These are phyloP conservation scores for Scleroderma bovista DNA, from an alignment of 768 basidiomycete genomes.

Conservation along the genomic window DNA sequence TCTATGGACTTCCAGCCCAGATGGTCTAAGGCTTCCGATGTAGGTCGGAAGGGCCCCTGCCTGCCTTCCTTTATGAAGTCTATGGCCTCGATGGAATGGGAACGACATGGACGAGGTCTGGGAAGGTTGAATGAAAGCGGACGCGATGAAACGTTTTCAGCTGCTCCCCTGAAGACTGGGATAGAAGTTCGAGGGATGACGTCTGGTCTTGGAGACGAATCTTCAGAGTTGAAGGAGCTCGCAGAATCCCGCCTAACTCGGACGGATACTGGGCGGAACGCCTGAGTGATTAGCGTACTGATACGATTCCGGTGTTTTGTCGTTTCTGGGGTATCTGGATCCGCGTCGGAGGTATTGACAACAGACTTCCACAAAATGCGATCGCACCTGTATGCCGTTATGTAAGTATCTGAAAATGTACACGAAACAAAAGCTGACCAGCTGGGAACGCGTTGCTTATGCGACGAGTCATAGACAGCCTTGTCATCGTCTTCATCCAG, in stretches of 20 bases:
- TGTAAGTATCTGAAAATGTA: neutral
- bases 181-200: conserved; percentile 12
- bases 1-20: conserved; percentile 13
- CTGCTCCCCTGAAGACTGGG: conserved; percentile 6
- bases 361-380: conserved; percentile 81
- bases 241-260: conserved; percentile 35
- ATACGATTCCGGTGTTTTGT: conserved; percentile 41
- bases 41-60: conserved; percentile 4
- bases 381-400: conserved; percentile 58
- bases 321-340: conserved; percentile 28
- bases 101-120: conserved; percentile 14
- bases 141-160: conserved; percentile 8
- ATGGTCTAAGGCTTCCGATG: conserved; percentile 8
- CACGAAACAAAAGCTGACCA: conserved; percentile 44
- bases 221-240: conserved; percentile 26
- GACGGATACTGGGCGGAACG: conserved; percentile 42
- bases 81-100: conserved; percentile 26
- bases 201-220: conserved; percentile 16
- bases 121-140: conserved; percentile 18
- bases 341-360: conserved; percentile 39
- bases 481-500: conserved; percentile 41
- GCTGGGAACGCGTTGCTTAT: conserved; percentile 78
- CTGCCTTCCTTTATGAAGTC: conserved; percentile 6
- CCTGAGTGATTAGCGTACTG: conserved; percentile 48
- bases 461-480: conserved; percentile 76